These are phyloP conservation scores for Acanthamoeba castellanii DNA, from an alignment of 208 protist genomes.

Conservation along the genomic window DNA sequence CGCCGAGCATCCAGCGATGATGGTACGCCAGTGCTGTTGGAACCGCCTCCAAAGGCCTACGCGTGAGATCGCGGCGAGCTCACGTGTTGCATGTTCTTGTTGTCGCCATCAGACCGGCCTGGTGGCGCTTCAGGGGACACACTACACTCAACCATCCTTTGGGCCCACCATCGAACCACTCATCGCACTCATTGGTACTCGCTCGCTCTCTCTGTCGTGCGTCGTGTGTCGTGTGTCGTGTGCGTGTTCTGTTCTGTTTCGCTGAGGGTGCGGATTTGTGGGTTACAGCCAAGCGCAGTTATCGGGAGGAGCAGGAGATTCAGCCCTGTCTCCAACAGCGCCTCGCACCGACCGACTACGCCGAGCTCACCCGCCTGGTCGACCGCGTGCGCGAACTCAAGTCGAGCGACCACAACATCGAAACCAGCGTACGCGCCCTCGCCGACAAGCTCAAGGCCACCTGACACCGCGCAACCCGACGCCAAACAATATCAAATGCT, in stretches of 20 bases:
- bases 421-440: background rate
- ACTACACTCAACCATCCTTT: background rate
- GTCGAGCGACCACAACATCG: background rate
- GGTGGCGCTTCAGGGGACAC: background rate
- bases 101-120: background rate
- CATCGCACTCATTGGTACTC: constrained; percentile 14
- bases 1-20: background rate
- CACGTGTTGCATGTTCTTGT: background rate
- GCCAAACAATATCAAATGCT: too few relatives aligned
- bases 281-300: background rate
- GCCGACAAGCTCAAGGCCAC: background rate
- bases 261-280: too few relatives aligned
- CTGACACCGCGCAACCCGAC: background rate
- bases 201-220: background rate
- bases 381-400: background rate
- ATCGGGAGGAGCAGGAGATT: background rate
- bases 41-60: too few relatives aligned
- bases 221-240: too few relatives aligned
- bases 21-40: too few relatives aligned
- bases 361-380: background rate
- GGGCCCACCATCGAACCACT: constrained; percentile 10
- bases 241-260: background rate
- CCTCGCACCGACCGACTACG: background rate
- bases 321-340: background rate
- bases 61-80: background rate